Base-by-base conservation (phyloP, 345 rosid species). In the Nephelium lappaceum region DNA sequence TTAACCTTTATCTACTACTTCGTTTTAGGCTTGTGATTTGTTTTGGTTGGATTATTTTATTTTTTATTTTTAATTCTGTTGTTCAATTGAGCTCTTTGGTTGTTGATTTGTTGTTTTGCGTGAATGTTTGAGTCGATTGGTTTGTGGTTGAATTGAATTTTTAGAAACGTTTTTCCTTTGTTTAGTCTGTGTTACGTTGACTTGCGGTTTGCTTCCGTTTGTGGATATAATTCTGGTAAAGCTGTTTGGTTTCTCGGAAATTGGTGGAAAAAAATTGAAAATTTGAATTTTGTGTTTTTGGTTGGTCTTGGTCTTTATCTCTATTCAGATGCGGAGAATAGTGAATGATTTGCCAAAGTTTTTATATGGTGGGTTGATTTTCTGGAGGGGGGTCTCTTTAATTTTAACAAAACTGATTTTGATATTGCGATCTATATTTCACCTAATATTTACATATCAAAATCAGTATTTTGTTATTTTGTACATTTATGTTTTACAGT, bases 131-230 rank as follows among this genome's bases (percentile, higher is more conserved):
- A 60, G 41, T 77, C 63, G 75, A 53, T 74, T 63, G 6, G 57
- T 14, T 51, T 36, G 25, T 76, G 12, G 11, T 16, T 43, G 64
- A 58, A 71, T 67, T 39, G 21, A 73, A 71, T 72, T 79, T 36
- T 51, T 45, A 15, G 38, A 49, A 49, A 68, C 67, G 66, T 60
- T 64, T 10, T 51, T 21, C 47, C 16, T 74, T 27, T 5, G 55
- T 27, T 2, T 24, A 25, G 75, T 75, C 73, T 41, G 43, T 45
- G 39, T 77, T 19, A 24, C 10, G 72, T 62, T 77, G 81, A 76
- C 73, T 41, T 1, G 70, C 60, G 57, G 47, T 61, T 43, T 49
- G 19, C 23, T 51, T 43, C 67, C 60, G 25, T 42, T 24, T 60
- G 24, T 64, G 58, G 31, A 10, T n/a, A 15, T 53, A 53, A 18